A percentile compares a stretch with the other conserved stretches of the same genome.
phyloP scores from a whole-genome alignment of 2,329 filamentous ascomycete genomes.

The Pezicula carpinea region DNA sequence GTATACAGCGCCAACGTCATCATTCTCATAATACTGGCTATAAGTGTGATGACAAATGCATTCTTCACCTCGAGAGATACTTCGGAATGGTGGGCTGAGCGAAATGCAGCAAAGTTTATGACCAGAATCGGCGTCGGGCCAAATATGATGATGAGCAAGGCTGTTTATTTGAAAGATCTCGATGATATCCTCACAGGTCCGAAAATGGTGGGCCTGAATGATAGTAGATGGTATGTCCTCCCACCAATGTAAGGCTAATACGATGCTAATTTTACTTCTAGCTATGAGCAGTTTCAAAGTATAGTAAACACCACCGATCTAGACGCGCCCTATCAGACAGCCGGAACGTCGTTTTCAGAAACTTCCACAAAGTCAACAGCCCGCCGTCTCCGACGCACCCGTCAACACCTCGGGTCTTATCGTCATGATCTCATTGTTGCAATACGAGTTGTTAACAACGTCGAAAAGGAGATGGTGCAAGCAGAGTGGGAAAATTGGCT shows the following conservation, averaged over 20 bases:
- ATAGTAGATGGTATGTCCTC: conserved; percentile 45
- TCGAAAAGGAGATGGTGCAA: conserved; percentile 80
- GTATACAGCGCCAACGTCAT: conserved; percentile 69
- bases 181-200: conserved; percentile 48
- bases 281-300: conserved; percentile 58
- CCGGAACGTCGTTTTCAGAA: conserved; percentile 42
- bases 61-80: conserved; percentile 70
- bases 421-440: conserved; percentile 88
- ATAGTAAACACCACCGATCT: conserved; percentile 54
- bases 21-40: conserved; percentile 61
- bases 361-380: conserved; percentile 49
- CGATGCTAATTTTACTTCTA: conserved; percentile 23
- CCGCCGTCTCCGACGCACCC: conserved; percentile 66
- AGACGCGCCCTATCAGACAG: conserved; percentile 50
- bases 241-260: neutral
- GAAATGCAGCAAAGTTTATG: conserved; percentile 79
- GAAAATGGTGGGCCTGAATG: conserved; percentile 20
- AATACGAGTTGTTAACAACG: conserved; percentile 80
- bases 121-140: conserved; percentile 72
- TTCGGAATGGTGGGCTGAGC: conserved; percentile 80
- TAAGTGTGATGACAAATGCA: conserved; percentile 69
- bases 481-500: conserved; percentile 96
- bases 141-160: conserved; percentile 75
- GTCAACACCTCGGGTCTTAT: conserved; percentile 77
- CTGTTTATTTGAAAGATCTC: conserved; percentile 78